A percentile compares a stretch with the other conserved stretches of the same genome.
Evolutionary conservation across 768 basidiomycete genomes (phyloP).

Genomic region (Mycena rebaudengoi): DNA sequence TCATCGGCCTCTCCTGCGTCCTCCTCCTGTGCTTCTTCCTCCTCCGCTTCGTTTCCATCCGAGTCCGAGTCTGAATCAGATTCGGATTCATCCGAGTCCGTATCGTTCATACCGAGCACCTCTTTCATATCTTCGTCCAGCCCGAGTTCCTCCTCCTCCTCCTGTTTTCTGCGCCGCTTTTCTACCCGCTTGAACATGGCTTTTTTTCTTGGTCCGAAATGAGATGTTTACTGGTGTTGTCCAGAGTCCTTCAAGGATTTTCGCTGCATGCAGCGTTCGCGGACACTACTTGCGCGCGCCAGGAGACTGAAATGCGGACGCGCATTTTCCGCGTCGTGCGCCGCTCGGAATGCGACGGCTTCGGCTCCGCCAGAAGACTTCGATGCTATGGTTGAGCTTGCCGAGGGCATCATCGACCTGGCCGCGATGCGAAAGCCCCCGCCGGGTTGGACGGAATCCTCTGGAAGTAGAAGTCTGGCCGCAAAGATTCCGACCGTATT

Average conservation of each 20-base stretch:
- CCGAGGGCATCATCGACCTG: constrained; percentile 44
- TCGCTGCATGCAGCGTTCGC: constrained; percentile 16
- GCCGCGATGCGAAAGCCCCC: constrained; percentile 33
- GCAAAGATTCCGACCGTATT: constrained; percentile 18
- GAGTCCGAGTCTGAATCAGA: constrained; percentile 56
- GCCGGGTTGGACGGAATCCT: constrained; percentile 46
- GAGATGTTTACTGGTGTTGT: background rate
- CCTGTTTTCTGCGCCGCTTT: constrained; percentile 66
- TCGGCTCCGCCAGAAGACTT: constrained; percentile 16
- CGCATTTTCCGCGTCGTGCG: constrained; percentile 2
- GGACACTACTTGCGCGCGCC: constrained; percentile 7
- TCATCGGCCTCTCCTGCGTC: constrained; percentile 36
- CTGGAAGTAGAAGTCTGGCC: constrained; percentile 49
- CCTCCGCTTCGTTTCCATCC: constrained; percentile 32
- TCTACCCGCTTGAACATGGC: constrained; percentile 84
- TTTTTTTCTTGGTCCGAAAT: background rate
- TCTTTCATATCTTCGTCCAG: constrained; percentile 71
- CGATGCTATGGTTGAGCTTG: constrained; percentile 26
- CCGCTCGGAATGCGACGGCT: background rate
- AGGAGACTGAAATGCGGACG: constrained; percentile 13
- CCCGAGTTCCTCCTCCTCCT: constrained; percentile 72
- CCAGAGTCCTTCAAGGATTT: background rate
- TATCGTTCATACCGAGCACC: constrained; percentile 73
- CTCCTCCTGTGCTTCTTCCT: constrained; percentile 32
- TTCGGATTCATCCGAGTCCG: constrained; percentile 78